Evolutionary conservation across 2,329 filamentous ascomycete species (phyloP).

Genomic region (Coleophoma eucalyptorum): DNA sequence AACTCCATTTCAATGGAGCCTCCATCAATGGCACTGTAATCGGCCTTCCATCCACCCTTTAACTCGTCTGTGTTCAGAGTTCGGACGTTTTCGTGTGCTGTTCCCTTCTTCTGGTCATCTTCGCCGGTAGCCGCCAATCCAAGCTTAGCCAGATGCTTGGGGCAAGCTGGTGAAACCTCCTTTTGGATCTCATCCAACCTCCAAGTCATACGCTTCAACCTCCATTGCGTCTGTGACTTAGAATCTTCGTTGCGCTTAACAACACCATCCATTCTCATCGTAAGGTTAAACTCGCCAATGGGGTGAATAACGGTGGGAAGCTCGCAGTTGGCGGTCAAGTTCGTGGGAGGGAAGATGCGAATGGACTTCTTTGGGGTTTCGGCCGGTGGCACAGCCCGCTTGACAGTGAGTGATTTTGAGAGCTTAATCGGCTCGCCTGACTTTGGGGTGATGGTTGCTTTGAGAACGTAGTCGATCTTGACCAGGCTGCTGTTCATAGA

Average conservation of each 20-base stretch:
- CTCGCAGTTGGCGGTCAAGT: slow-evolving; percentile 81
- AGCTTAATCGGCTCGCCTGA: slow-evolving; percentile 62
- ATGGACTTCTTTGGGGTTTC: slow-evolving; percentile 84
- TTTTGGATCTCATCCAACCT: slow-evolving; percentile 84
- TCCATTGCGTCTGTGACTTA: slow-evolving; percentile 77
- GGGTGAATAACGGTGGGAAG: slow-evolving; percentile 83
- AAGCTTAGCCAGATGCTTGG: slow-evolving; percentile 64
- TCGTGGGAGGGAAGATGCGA: slow-evolving; percentile 93
- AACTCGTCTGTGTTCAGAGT: slow-evolving; percentile 78
- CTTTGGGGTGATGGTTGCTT: slow-evolving; percentile 59
- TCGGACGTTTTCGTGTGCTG: slow-evolving; percentile 70
- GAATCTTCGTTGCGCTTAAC: slow-evolving; percentile 64
- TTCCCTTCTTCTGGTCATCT: slow-evolving; percentile 51
- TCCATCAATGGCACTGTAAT: slow-evolving; percentile 55
- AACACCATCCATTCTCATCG: slow-evolving; percentile 82
- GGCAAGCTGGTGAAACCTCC: slow-evolving; percentile 75
- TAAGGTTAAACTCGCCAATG: slow-evolving; percentile 74
- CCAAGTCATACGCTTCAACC: slow-evolving; percentile 88
- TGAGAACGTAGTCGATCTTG: slow-evolving; percentile 74
- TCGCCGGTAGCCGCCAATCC: slow-evolving; percentile 26
- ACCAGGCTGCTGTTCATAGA: slow-evolving; percentile 72
- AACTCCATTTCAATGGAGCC: slow-evolving; percentile 83
- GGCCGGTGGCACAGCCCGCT: slow-evolving; percentile 70
- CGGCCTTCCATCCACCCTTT: slow-evolving; percentile 81
- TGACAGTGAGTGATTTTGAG: slow-evolving; percentile 66